Evolutionary conservation across 148 eudicot species (phyloP).

Genomic region (Vaccinium vitisidaea): DNA sequence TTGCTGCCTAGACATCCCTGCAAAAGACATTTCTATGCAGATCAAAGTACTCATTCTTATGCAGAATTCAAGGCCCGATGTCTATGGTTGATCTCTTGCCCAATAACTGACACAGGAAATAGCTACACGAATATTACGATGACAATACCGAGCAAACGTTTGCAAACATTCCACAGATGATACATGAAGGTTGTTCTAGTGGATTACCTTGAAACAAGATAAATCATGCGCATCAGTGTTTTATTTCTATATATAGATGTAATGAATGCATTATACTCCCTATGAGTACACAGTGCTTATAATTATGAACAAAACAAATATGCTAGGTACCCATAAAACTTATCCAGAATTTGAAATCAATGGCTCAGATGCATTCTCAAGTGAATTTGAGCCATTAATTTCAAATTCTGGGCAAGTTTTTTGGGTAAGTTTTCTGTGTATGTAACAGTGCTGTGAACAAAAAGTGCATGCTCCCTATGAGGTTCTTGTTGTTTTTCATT

Average conservation of each 20-base stretch:
- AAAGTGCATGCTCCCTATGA: not conserved
- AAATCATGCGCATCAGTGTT: not conserved
- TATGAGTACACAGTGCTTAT: not conserved
- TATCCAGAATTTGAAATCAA: too few relatives aligned
- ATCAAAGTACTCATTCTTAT: not conserved
- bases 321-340: too few relatives aligned
- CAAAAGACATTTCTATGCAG: not conserved
- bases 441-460: too few relatives aligned
- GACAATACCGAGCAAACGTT: not conserved
- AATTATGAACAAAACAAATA: too few relatives aligned
- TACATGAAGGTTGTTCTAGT: not conserved
- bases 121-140: not conserved
- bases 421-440: too few relatives aligned
- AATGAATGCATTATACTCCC: not conserved
- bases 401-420: too few relatives aligned
- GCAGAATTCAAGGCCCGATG: not conserved
- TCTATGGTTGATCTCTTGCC: not conserved
- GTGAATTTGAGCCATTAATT: too few relatives aligned
- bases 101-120: slow-evolving; percentile 1
- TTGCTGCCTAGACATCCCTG: slow-evolving; percentile 3
- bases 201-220: not conserved
- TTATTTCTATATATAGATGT: not conserved
- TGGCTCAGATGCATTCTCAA: too few relatives aligned
- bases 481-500: not conserved
- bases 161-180: not conserved